These are phyloP conservation scores for Ogataea trehalophila DNA, from an alignment of 805 yeast species.

Conservation along the genomic window DNA sequence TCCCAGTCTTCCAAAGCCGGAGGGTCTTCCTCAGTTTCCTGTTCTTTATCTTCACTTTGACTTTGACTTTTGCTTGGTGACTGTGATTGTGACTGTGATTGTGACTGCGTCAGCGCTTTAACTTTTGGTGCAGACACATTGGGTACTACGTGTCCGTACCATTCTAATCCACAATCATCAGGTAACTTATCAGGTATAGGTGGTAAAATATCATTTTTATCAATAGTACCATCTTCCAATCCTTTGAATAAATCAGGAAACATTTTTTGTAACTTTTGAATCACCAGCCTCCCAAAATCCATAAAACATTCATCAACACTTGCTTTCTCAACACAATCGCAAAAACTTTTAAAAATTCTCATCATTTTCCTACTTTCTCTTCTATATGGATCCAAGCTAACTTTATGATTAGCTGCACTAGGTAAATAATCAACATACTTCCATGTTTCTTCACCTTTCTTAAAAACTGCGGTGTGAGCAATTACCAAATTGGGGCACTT, in stretches of 20 bases:
- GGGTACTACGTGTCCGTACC: conserved; percentile 27
- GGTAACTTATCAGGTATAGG: conserved; percentile 38
- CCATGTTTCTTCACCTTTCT: conserved; percentile 83
- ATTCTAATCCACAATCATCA: conserved; percentile 17
- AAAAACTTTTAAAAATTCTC: conserved; percentile 52
- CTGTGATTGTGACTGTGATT: too few species aligned
- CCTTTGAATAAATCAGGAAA: conserved; percentile 41
- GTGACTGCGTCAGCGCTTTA: too few species aligned
- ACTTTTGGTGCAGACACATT: background rate
- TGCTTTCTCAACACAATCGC: conserved; percentile 81
- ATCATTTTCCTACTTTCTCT: conserved; percentile 80
- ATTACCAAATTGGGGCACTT: conserved; percentile 74
- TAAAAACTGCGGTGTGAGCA: conserved; percentile 93
- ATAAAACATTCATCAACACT: conserved; percentile 92
- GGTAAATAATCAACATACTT: conserved; percentile 61
- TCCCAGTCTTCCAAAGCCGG: conserved; percentile 60
- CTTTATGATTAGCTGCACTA: conserved; percentile 63
- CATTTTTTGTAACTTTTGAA: conserved; percentile 35
- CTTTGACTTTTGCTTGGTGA: too few species aligned
- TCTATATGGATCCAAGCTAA: conserved; percentile 86
- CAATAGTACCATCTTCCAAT: conserved; percentile 5
- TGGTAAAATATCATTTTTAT: conserved; percentile 34
- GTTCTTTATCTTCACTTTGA: conserved; percentile 10
- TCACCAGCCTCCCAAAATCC: conserved; percentile 69
- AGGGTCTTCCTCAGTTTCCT: conserved; percentile 9